Base-by-base conservation (phyloP, 1,284 basidiomycete species). In the Caloboletus firmus region DNA sequence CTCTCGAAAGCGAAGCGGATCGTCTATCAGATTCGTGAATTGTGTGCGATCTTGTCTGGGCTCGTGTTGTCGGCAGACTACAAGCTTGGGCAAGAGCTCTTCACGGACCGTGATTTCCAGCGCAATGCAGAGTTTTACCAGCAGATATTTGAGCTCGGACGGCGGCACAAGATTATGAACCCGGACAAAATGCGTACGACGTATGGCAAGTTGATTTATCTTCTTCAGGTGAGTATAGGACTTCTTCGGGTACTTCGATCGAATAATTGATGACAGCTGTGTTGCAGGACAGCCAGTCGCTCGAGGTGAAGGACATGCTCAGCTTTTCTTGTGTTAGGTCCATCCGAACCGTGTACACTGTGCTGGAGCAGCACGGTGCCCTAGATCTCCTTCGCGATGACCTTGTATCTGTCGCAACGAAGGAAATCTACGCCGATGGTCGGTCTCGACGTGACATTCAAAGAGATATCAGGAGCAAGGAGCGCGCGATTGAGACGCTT, bases 111-210 rank as follows among this genome's bases (percentile, higher is more conserved):
- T 20, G 88, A 92, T 68, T 92, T 91, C 65, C 75, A 85, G 57
- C 76, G 80, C 4, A 91, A 92, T 62, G 81, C 81, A 28, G 82
- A 83, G 5, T 92, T 91, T 64, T 92, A 87, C 63, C 87, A 89
- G 63, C 70, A 76, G 18, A 79, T 91, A 20, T 90, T 91, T 59
- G 87, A 91, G 71, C 76, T 91, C 34, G 88, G 89, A n/a, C 75
- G 89, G 52, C 77, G 90, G 51, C 87, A 91, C 65, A 92, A 92
- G 68, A 91, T 91, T 63, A 91, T 87, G 85, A 91, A 91, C 62
- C 87, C 89, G 0, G 89, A 91, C 65, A 91, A 83, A 65, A 91
- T 92, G 89, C 79, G 90, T n/a, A 84, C 86, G 18, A 91, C 88
- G 4, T 92, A 92, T 59, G 89, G 90, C 18, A 92, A 92, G 64